These are phyloP conservation scores for Urostyla sp. DNA, from an alignment of 73 alveolate species.

Conservation along the genomic window DNA sequence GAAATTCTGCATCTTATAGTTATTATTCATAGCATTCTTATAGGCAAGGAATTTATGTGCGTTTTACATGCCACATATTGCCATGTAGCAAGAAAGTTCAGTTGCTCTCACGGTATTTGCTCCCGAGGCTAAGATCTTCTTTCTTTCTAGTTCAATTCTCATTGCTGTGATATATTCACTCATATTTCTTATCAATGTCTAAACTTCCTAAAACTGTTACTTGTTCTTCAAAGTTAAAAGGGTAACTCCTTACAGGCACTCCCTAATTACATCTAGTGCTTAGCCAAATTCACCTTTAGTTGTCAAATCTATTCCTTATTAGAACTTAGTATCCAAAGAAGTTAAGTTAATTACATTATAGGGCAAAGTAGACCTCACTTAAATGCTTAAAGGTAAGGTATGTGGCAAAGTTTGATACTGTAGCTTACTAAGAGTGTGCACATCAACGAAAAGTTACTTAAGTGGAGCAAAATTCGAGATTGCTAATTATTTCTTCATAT, in stretches of 20 bases:
- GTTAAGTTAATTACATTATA: background rate
- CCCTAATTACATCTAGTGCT: constrained; percentile 36
- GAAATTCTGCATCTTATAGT: constrained; percentile 62
- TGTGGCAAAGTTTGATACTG: constrained; percentile 47
- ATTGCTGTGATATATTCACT: constrained; percentile 67
- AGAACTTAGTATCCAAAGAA: background rate
- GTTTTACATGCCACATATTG: constrained; percentile 49
- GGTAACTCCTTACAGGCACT: constrained; percentile 15
- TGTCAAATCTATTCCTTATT: constrained; percentile 31
- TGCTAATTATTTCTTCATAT: constrained; percentile 43
- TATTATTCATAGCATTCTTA: constrained; percentile 61
- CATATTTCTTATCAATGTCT: constrained; percentile 1
- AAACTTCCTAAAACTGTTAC: constrained; percentile 49
- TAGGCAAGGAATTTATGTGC: constrained; percentile 67
- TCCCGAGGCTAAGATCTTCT: constrained; percentile 31
- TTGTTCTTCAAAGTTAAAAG: background rate
- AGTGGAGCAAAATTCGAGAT: constrained; percentile 20
- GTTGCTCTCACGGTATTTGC: constrained; percentile 16
- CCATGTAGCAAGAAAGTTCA: constrained; percentile 62
- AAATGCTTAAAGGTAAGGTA: constrained; percentile 6
- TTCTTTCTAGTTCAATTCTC: constrained; percentile 66
- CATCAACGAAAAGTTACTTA: constrained; percentile 7
- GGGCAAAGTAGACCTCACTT: background rate
- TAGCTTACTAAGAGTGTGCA: background rate
- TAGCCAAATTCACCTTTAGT: constrained; percentile 50